These are phyloP conservation scores for Pisolithus tinctorius DNA, from an alignment of 768 basidiomycete species.

Conservation along the genomic window DNA sequence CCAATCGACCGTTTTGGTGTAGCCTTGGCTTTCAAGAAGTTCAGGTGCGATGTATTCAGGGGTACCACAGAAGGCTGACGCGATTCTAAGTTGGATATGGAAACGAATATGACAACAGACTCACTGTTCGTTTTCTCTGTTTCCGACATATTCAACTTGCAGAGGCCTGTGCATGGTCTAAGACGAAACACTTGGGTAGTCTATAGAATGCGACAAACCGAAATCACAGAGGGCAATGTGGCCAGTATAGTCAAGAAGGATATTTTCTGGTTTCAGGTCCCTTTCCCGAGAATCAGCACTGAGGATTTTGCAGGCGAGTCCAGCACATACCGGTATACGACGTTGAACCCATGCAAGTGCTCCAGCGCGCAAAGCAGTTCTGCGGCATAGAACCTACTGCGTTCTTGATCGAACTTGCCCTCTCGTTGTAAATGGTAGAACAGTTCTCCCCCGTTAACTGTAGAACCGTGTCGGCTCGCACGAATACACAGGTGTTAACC, in stretches of 20 bases:
- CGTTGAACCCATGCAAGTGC: slow-evolving; percentile 95
- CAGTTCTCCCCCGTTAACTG: slow-evolving; percentile 94
- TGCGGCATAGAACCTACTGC: slow-evolving; percentile 97
- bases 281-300: slow-evolving; percentile 30
- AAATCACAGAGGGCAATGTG: slow-evolving; percentile 99
- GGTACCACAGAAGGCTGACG: slow-evolving; percentile 89
- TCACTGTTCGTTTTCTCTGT: slow-evolving; percentile 94
- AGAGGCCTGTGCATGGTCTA: slow-evolving; percentile 47
- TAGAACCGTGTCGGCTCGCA: neutral
- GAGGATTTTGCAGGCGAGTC: neutral
- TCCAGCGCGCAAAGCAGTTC: slow-evolving; percentile 93
- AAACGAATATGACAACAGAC: slow-evolving; percentile 14
- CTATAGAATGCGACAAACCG: slow-evolving; percentile 35
- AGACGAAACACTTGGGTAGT: neutral
- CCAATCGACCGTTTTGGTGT: slow-evolving; percentile 99
- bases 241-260: slow-evolving; percentile 92
- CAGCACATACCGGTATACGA: slow-evolving; percentile 80
- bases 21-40: slow-evolving; percentile 91
- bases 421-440: slow-evolving; percentile 98
- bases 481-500: neutral
- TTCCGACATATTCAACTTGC: slow-evolving; percentile 96
- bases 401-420: slow-evolving; percentile 89
- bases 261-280: slow-evolving; percentile 98
- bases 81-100: neutral
- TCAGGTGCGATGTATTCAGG: slow-evolving; percentile 99